Evolutionary conservation across 2,329 filamentous ascomycete genomes (phyloP), one percentile per base, ranked within the genome.

Genomic region (Clonostachys sp.): DNA sequence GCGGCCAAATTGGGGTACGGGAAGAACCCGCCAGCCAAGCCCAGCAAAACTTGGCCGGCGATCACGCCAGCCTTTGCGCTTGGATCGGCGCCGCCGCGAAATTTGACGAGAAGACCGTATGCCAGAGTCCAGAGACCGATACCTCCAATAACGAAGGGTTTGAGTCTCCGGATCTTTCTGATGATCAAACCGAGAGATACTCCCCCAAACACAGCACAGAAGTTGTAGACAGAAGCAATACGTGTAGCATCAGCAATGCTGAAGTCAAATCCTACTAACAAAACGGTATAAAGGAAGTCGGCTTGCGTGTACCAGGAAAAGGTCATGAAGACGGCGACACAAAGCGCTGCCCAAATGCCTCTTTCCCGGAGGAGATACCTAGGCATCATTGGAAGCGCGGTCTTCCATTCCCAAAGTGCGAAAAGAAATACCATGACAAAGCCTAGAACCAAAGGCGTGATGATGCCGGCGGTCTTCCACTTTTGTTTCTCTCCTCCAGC

Each of bases 21-120:
- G 62, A 86, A 86, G 63, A 86, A 68, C 44, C 83, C 83, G 40
- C 81, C 81, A 1, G 80, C 80, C 45, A 85, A 70, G 53, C 83
- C 83, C 2, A 86, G 71, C 5, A 86, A 64, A 8, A 85, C 67
- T 59, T 86, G 80, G 3, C 77, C 81, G 14, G 76, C 82, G 49
- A 86, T 79, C 47, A 86, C 70, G 30, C 83, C 83, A 2, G 74
- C 70, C 48, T 78, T 68, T 50, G 65, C 70, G 10, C 68, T 60
- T 30, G 24, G 24, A 30, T 30, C 9, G 8, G 24, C 24, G 1
- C 55, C 47, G 34, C 81, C 81, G n/a, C 83, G 79, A 67, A 72
- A 86, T 53, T 73, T 71, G 56, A 86, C 84, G 16, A 86, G 67
- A 1, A 86, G 70, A 12, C 82, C 82, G 52, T 84, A 86, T 1